Conservation (phyloP, 2,329 filamentous ascomycete species). For the Fusarium domesticum region DNA sequence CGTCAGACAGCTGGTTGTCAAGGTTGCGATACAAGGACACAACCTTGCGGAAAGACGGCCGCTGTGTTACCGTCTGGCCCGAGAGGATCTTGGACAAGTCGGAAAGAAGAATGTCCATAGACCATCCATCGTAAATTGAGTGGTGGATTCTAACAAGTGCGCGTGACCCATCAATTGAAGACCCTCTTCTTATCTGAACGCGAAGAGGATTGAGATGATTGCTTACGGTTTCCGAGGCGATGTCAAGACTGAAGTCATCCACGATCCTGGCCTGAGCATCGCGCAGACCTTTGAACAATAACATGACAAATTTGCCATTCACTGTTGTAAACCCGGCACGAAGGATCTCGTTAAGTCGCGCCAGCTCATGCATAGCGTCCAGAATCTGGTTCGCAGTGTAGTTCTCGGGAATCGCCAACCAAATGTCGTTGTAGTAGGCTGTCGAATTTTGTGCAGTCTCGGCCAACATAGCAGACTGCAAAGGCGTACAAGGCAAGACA, state of each 20-base stretch:
- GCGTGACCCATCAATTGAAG: conserved; percentile 24
- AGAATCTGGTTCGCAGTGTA: conserved; percentile 40
- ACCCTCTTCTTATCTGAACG: conserved; percentile 49
- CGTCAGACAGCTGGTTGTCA: conserved; percentile 27
- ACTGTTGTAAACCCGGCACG: conserved; percentile 69
- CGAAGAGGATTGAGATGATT: conserved; percentile 56
- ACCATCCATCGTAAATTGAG: conserved; percentile 91
- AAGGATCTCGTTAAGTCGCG: conserved; percentile 61
- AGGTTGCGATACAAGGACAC: conserved; percentile 44
- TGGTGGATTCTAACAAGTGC: conserved; percentile 68
- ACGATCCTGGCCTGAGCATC: conserved; percentile 42
- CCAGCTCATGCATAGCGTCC: conserved; percentile 49
- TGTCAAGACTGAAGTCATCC: conserved; percentile 37
- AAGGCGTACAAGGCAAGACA: conserved; percentile 63
- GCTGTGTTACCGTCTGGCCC: conserved; percentile 26
- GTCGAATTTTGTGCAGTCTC: conserved; percentile 61
- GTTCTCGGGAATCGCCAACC: conserved; percentile 52
- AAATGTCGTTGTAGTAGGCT: conserved; percentile 77
- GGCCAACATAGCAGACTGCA: conserved; percentile 77
- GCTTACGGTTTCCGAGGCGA: conserved; percentile 25
- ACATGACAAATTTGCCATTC: conserved; percentile 34
- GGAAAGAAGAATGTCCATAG: conserved; percentile 67
- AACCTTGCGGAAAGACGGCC: conserved; percentile 62
- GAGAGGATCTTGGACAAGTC: conserved; percentile 59
- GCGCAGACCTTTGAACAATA: conserved; percentile 58